Conservation (phyloP, 2,329 filamentous ascomycete genomes). For the Biscogniauxia mediterranea region DNA sequence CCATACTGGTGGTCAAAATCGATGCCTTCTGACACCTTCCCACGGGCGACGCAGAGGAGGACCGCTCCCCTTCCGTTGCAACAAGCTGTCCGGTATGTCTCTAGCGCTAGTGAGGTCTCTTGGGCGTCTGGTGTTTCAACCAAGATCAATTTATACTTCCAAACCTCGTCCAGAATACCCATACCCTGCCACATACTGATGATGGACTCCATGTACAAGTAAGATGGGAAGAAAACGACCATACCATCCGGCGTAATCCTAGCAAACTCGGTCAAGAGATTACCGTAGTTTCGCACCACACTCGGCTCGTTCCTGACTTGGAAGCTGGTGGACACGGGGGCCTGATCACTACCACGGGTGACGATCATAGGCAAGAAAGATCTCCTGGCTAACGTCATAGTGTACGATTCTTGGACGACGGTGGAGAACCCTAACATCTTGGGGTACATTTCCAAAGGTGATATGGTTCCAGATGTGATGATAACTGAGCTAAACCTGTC, state of each 20-base stretch:
- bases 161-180: slow-evolving; percentile 95
- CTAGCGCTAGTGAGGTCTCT: slow-evolving; percentile 90
- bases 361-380: slow-evolving; percentile 99
- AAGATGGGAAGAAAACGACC: slow-evolving; percentile 99
- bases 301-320: slow-evolving; percentile 93
- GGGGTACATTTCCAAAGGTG: slow-evolving; percentile 96
- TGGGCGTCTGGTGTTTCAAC: slow-evolving; percentile 97
- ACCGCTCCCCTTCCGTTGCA: slow-evolving; percentile 95
- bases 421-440: slow-evolving; percentile 95
- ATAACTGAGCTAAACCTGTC: slow-evolving; percentile 97
- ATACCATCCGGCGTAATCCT: slow-evolving; percentile 95
- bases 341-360: slow-evolving; percentile 90
- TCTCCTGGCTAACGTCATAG: slow-evolving; percentile 88
- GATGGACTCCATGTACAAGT: slow-evolving; percentile 98
- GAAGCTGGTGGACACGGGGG: slow-evolving; percentile 88
- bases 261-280: slow-evolving; percentile 88
- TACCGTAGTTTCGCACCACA: slow-evolving; percentile 96
- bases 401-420: slow-evolving; percentile 94
- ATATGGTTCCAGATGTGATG: slow-evolving; percentile 96
- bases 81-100: slow-evolving; percentile 96
- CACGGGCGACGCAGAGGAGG: slow-evolving; percentile 89
- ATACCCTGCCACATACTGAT: slow-evolving; percentile 99
- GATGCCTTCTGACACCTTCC: slow-evolving; percentile 96
- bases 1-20: slow-evolving; percentile 99
- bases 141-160: slow-evolving; percentile 98